Evolutionary conservation across 169 alveolate species (phyloP).

Genomic region (Plasmodium gaboni): DNA sequence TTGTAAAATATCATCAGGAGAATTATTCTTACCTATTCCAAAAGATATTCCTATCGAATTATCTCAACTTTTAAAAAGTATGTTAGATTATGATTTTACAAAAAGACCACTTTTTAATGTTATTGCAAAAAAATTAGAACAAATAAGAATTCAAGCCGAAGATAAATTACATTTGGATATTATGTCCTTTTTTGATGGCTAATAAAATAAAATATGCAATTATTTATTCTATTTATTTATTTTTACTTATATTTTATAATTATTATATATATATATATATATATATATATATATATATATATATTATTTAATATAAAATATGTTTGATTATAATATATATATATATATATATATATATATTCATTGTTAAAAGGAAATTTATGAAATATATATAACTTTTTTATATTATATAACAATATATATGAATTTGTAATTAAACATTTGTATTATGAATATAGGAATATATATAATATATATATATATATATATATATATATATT

Average conservation of each 20-base stretch:
- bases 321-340: no score
- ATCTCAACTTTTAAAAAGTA: constrained; percentile 46
- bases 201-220: background rate
- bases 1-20: constrained; percentile 65
- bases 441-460: no score
- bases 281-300: background rate
- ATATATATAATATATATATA: no score
- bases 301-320: no score
- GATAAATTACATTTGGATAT: constrained; percentile 49
- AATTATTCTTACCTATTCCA: constrained; percentile 64
- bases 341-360: no score
- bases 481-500: no score
- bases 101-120: constrained; percentile 69
- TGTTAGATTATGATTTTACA: constrained; percentile 66
- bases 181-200: constrained; percentile 58
- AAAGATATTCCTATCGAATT: constrained; percentile 52
- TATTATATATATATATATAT: background rate
- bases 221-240: background rate
- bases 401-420: no score
- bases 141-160: constrained; percentile 38
- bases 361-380: no score
- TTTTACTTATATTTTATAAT: background rate
- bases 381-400: no score
- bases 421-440: no score
- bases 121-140: constrained; percentile 41